Base-by-base conservation (phyloP, 768 basidiomycete genomes). In the Punctularia strigosozonata region DNA sequence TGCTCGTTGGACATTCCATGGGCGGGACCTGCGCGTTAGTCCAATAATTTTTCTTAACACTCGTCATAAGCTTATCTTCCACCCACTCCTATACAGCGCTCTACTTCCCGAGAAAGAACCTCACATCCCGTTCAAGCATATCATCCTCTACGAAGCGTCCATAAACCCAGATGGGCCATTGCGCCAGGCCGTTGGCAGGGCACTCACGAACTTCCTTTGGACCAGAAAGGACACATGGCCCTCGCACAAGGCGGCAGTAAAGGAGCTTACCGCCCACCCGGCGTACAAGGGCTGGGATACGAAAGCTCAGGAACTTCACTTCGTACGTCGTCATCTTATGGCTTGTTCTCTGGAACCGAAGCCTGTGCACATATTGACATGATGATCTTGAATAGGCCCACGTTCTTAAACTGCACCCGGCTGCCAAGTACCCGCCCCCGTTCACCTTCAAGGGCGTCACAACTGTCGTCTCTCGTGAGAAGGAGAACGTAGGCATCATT, bases 381-480 rank as follows among this genome's bases (percentile, higher is more conserved):
- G 44, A 19, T 12, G 33, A 34, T 34, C 10, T 34, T 34, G 8
- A 8, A 19, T 19, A 34, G 33, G 33, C 10, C 10, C 19, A 34
- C 20, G 33, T 10, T 8, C 19, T 34, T 8, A 12, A 19, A 10
- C 10, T 8, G 10, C 33, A 10, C 33, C 33, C 33, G 19, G 20
- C 33, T 34, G 33, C 33, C 8, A 31, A 3, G 42, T 41, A 43
- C 55, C 45, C 10, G 43, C 35, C 20, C 50, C 47, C 24, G 44
- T 52, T 19, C 28, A 34, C 10, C 10, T 28, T 28, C 26, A 8
- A 34, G 19, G 33, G 33, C 19, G 33, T 34, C 10, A 34, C 33
- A 10, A 10, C 20, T 19, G 20, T 8, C 10, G 10, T 10, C 19
- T 10, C 33, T 10, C 10, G 20, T 8, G 7, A 19, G 33, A 10